Conservation (phyloP, 108 stramenopile genomes). For the Skeletonema marinoi region DNA sequence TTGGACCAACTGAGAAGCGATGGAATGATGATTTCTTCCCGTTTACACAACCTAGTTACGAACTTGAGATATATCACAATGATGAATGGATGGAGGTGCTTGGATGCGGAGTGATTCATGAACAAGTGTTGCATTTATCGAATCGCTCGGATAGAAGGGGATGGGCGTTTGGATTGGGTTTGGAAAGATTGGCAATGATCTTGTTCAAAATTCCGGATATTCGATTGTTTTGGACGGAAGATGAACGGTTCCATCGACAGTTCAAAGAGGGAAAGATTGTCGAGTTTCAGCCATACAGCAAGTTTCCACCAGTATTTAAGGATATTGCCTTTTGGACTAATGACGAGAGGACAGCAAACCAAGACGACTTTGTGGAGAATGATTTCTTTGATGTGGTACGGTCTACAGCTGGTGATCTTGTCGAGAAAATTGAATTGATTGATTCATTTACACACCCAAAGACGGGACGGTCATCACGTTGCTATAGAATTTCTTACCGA, state of each 20-base stretch:
- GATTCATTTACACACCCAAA: slow-evolving; percentile 96
- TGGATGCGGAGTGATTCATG: slow-evolving; percentile 94
- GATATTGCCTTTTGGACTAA: slow-evolving; percentile 93
- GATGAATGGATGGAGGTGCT: slow-evolving; percentile 97
- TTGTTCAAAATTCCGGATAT: slow-evolving; percentile 96
- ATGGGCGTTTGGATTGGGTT: slow-evolving; percentile 97
- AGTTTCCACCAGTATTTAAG: slow-evolving; percentile 94
- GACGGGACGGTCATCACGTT: slow-evolving; percentile 74
- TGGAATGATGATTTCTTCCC: slow-evolving; percentile 94
- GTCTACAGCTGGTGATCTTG: slow-evolving; percentile 92
- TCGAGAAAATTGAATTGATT: slow-evolving; percentile 87
- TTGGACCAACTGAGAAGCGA: slow-evolving; percentile 72
- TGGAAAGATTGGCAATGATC: slow-evolving; percentile 97
- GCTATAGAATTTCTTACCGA: slow-evolving; percentile 94
- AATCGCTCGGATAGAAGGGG: slow-evolving; percentile 54
- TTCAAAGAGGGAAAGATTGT: slow-evolving; percentile 81
- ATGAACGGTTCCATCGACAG: slow-evolving; percentile 89
- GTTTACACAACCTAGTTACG: slow-evolving; percentile 94
- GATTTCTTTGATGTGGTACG: slow-evolving; percentile 91
- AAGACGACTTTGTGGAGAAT: slow-evolving; percentile 75
- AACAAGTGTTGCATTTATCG: slow-evolving; percentile 65
- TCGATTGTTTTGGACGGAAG: slow-evolving; percentile 95
- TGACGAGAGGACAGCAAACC: neutral
- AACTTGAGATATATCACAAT: slow-evolving; percentile 92
- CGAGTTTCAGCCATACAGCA: slow-evolving; percentile 90